phyloP scores from a whole-genome alignment of 73 alveolate genomes.

The Paramecium tetraurelia region DNA sequence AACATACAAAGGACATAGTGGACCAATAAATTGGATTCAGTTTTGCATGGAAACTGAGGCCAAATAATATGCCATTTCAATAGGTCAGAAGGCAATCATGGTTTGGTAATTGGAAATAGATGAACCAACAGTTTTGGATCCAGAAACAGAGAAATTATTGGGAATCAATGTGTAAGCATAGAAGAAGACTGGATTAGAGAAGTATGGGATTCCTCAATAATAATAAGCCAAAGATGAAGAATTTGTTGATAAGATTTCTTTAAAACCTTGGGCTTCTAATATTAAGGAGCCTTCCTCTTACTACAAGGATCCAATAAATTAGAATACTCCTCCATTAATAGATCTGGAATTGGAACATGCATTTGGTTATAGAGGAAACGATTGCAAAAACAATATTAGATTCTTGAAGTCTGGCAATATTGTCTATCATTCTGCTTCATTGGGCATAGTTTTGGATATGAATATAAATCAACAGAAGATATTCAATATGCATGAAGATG shows the following conservation, averaged over 20 bases:
- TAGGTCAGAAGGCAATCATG: neutral
- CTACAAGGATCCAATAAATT: slow-evolving; percentile 73
- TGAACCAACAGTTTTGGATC: neutral
- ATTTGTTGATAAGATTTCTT: slow-evolving; percentile 20
- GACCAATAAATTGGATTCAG: neutral
- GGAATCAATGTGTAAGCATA: slow-evolving; percentile 28
- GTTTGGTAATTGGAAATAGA: neutral
- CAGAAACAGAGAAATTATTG: neutral
- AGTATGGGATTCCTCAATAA: slow-evolving; percentile 68
- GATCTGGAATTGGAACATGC: slow-evolving; percentile 83
- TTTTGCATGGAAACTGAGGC: neutral
- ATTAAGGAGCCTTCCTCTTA: slow-evolving; percentile 66
- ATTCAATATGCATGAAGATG: slow-evolving; percentile 86
- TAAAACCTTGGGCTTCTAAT: slow-evolving; percentile 73
- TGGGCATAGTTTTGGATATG: slow-evolving; percentile 84
- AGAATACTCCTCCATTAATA: slow-evolving; percentile 82
- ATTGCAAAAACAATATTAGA: slow-evolving; percentile 88
- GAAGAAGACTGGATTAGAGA: slow-evolving; percentile 72
- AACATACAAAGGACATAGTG: neutral
- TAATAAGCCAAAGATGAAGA: neutral
- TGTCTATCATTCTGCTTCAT: slow-evolving; percentile 93
- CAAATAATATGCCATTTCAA: neutral
- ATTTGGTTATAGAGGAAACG: slow-evolving; percentile 96
- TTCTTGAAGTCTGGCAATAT: slow-evolving; percentile 79
- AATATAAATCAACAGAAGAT: slow-evolving; percentile 68